Conservation (phyloP, 1,139 yeast species). For the Dujonia santamariae region DNA sequence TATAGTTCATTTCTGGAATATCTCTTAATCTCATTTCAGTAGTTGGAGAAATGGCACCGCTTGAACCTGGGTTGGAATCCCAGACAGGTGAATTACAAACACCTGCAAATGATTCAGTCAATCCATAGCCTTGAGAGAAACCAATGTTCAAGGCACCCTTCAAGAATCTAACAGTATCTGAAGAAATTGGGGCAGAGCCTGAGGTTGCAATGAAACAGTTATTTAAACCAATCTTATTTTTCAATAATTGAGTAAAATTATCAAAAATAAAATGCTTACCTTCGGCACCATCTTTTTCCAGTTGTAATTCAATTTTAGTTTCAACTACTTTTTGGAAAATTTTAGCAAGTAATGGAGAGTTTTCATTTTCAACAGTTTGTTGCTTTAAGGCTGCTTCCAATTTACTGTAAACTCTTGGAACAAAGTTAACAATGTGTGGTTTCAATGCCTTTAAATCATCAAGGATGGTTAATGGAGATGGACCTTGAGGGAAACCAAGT, state of each 20-base stretch:
- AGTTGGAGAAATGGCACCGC: constrained; percentile 57
- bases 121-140: constrained; percentile 71
- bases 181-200: constrained; percentile 77
- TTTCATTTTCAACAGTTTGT: constrained; percentile 40
- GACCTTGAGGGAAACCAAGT: constrained; percentile 40
- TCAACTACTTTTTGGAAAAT: constrained; percentile 28
- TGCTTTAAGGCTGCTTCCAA: constrained; percentile 46
- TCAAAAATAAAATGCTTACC: constrained; percentile 33
- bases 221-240: constrained; percentile 57
- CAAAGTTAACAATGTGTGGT: constrained; percentile 35
- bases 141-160: constrained; percentile 61
- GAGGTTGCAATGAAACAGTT: constrained; percentile 42
- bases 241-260: constrained; percentile 24
- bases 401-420: constrained; percentile 39
- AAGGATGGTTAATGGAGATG: constrained; percentile 34
- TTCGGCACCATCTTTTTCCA: constrained; percentile 24
- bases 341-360: constrained; percentile 28
- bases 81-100: constrained; percentile 38
- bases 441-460: constrained; percentile 35
- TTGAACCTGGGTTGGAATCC: constrained; percentile 55
- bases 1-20: constrained; percentile 67
- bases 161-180: constrained; percentile 57
- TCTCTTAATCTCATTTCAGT: constrained; percentile 61
- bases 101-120: constrained; percentile 75
- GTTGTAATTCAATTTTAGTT: constrained; percentile 30